These are phyloP conservation scores for Tetraselmis striata DNA, from an alignment of 139 green algal genomes.

Conservation along the genomic window DNA sequence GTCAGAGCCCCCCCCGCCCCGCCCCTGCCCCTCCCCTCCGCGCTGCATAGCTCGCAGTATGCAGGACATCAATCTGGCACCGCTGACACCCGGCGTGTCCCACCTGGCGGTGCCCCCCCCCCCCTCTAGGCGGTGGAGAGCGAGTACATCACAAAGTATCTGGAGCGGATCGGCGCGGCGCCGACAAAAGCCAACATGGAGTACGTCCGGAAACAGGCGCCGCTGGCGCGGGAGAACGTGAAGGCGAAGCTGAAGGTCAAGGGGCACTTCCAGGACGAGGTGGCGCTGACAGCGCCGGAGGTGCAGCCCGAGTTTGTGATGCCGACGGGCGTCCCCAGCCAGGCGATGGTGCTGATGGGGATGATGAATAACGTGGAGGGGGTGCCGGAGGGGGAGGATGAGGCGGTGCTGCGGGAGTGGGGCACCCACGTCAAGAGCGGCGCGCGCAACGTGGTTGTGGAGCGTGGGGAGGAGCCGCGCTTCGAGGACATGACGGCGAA, in stretches of 20 bases:
- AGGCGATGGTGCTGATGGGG: slow-evolving; percentile 20
- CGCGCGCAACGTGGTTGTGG: not conserved
- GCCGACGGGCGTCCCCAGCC: slow-evolving; percentile 11
- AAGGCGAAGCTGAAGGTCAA: slow-evolving; percentile 30
- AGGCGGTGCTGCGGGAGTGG: not conserved
- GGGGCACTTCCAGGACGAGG: slow-evolving; percentile 29
- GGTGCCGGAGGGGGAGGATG: not conserved
- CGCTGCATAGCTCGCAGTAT: no score
- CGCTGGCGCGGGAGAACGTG: slow-evolving; percentile 26
- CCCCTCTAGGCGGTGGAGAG: slow-evolving; percentile 28
- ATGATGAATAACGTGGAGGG: slow-evolving; percentile 1
- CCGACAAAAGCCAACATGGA: slow-evolving; percentile 31
- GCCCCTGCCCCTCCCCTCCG: no score
- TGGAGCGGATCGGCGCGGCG: slow-evolving; percentile 37
- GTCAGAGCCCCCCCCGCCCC: no score
- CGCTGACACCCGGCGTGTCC: no score
- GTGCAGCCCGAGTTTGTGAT: slow-evolving; percentile 19
- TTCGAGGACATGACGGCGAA: slow-evolving; percentile 18
- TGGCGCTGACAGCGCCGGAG: slow-evolving; percentile 23
- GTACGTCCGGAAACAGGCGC: slow-evolving; percentile 29
- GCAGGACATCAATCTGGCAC: no score
- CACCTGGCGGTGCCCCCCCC: no score
- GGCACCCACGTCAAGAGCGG: not conserved
- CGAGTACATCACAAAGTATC: slow-evolving; percentile 45
- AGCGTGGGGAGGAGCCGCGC: not conserved